These are phyloP conservation scores for Abortiporus biennis DNA, from an alignment of 1,284 basidiomycete genomes.

Conservation along the genomic window DNA sequence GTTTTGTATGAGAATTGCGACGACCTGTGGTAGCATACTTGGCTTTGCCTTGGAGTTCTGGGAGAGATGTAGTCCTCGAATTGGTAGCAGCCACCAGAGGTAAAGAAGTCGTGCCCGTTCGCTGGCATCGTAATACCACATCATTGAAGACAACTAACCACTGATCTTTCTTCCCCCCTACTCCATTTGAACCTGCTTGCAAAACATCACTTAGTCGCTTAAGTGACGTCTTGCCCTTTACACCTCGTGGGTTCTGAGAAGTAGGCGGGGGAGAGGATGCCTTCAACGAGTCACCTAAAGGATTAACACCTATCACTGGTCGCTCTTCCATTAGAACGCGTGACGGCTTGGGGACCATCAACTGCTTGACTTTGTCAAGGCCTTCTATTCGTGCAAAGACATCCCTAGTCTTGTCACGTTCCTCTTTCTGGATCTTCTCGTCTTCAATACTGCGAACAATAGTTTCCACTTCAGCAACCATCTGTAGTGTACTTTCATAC, in stretches of 20 bases:
- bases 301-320: slow-evolving; percentile 27
- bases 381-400: slow-evolving; percentile 95
- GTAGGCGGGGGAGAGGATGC: slow-evolving; percentile 50
- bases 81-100: slow-evolving; percentile 74
- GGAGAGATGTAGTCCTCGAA: slow-evolving; percentile 63
- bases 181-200: slow-evolving; percentile 40
- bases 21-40: slow-evolving; percentile 76
- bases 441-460: slow-evolving; percentile 97
- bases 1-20: slow-evolving; percentile 65
- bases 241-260: slow-evolving; percentile 44
- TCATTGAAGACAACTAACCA: slow-evolving; percentile 97
- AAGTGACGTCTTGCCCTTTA: slow-evolving; percentile 77
- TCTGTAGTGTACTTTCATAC: slow-evolving; percentile 92
- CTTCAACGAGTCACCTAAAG: slow-evolving; percentile 14
- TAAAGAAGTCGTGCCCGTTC: slow-evolving; percentile 83
- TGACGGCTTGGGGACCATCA: slow-evolving; percentile 86
- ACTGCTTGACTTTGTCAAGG: slow-evolving; percentile 80
- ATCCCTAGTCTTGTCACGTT: slow-evolving; percentile 90
- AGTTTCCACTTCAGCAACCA: slow-evolving; percentile 95
- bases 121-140: slow-evolving; percentile 88
- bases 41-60: slow-evolving; percentile 74
- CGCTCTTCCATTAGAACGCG: slow-evolving; percentile 84
- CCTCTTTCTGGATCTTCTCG: slow-evolving; percentile 94
- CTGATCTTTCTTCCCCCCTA: slow-evolving; percentile 78
- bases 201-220: slow-evolving; percentile 82